Evolutionary conservation across 73 alveolate genomes (phyloP).

Genomic region (Tetrahymena malaccensis): DNA sequence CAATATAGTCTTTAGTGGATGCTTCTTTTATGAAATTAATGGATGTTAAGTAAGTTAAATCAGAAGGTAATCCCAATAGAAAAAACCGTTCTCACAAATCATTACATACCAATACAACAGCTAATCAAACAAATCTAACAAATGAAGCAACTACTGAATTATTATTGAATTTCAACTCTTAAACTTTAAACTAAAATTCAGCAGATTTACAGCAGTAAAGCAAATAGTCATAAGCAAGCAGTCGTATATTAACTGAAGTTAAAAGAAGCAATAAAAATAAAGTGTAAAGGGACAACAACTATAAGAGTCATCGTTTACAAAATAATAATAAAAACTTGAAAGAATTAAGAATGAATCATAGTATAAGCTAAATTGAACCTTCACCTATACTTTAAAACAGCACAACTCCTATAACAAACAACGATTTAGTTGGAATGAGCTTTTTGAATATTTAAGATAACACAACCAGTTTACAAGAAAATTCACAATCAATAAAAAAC

Average conservation of each 20-base stretch:
- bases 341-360: neutral
- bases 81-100: neutral
- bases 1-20: neutral
- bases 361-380: neutral
- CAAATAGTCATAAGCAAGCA: neutral
- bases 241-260: neutral
- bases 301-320: neutral
- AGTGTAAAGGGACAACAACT: neutral
- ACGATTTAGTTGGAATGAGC: neutral
- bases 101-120: neutral
- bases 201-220: neutral
- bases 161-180: neutral
- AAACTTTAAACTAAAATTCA: neutral
- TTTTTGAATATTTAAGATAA: neutral
- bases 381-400: neutral
- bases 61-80: neutral
- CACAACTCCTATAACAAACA: neutral
- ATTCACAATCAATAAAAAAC: neutral
- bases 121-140: neutral
- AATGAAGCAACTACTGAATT: neutral
- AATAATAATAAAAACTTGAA: neutral
- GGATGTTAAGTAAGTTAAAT: neutral
- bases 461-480: neutral
- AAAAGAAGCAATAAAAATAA: neutral
- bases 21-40: neutral